Conservation (phyloP, 2,329 filamentous ascomycete genomes). For the Chaetomiaceae sp. region DNA sequence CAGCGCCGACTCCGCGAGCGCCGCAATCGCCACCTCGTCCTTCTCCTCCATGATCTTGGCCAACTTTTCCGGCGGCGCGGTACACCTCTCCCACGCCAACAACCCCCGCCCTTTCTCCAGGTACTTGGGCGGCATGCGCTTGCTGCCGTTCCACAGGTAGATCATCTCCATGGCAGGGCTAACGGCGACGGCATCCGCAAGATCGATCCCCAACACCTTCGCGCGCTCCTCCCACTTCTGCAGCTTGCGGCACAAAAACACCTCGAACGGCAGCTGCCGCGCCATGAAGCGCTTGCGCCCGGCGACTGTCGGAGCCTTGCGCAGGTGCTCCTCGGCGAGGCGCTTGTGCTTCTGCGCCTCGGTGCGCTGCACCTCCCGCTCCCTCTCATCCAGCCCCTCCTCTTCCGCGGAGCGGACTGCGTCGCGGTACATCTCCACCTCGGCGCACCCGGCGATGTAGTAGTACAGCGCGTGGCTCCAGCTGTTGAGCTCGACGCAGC, state of each 20-base stretch:
- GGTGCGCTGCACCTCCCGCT: slow-evolving; percentile 11
- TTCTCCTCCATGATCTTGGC: slow-evolving; percentile 44
- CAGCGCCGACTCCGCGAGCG: slow-evolving; percentile 60
- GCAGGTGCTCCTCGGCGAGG: slow-evolving; percentile 63
- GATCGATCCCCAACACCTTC: slow-evolving; percentile 56
- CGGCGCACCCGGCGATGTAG: slow-evolving; percentile 73
- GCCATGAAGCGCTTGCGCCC: slow-evolving; percentile 90
- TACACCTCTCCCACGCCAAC: slow-evolving; percentile 61
- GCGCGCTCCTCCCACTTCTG: slow-evolving; percentile 80
- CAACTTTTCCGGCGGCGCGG: slow-evolving; percentile 35
- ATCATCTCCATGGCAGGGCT: slow-evolving; percentile 85
- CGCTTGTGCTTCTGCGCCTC: slow-evolving; percentile 46
- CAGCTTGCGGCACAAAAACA: slow-evolving; percentile 77
- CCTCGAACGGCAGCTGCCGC: slow-evolving; percentile 80
- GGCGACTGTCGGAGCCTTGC: slow-evolving; percentile 64
- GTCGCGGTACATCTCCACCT: slow-evolving; percentile 75
- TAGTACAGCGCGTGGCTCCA: slow-evolving; percentile 90
- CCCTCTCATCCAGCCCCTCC: slow-evolving; percentile 18
- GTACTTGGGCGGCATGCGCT: slow-evolving; percentile 64
- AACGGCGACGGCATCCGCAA: slow-evolving; percentile 75
- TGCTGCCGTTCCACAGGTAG: slow-evolving; percentile 87
- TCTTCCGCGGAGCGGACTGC: slow-evolving; percentile 34
- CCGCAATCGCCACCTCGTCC: slow-evolving; percentile 59
- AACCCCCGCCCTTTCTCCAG: slow-evolving; percentile 56
- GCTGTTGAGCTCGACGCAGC: slow-evolving; percentile 73